These are phyloP conservation scores for Aspergillus fructus DNA, from an alignment of 2,329 filamentous ascomycete species.

Conservation along the genomic window DNA sequence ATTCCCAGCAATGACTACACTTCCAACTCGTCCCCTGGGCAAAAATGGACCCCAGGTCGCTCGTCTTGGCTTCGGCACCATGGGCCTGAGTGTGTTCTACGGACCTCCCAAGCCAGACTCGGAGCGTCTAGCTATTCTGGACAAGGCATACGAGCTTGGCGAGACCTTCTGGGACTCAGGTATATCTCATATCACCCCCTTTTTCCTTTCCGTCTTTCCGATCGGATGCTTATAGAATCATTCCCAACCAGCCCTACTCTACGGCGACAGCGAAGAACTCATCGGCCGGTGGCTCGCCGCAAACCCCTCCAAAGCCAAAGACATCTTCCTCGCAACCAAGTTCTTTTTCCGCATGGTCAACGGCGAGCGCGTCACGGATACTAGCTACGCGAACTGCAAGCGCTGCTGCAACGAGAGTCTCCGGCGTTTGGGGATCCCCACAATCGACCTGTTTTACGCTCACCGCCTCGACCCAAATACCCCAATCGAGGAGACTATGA, in stretches of 20 bases:
- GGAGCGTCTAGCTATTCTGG: conserved; percentile 46
- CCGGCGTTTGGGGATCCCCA: conserved; percentile 40
- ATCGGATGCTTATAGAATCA: not conserved
- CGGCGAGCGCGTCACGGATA: conserved; percentile 24
- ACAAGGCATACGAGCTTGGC: conserved; percentile 46
- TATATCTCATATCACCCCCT: conserved; percentile 3
- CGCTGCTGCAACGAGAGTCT: conserved; percentile 44
- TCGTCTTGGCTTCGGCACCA: conserved; percentile 28
- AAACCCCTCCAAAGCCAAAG: conserved; percentile 42
- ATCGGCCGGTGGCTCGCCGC: conserved; percentile 50
- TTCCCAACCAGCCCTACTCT: conserved; percentile 32
- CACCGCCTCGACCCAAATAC: conserved; percentile 44
- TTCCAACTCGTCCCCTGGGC: conserved; percentile 27
- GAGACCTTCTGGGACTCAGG: conserved; percentile 47
- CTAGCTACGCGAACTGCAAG: conserved; percentile 43
- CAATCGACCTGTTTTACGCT: conserved; percentile 51
- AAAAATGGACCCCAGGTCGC: conserved; percentile 29
- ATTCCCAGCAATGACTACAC: not conserved
- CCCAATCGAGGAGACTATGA: conserved; percentile 42
- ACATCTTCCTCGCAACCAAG: conserved; percentile 56
- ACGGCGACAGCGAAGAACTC: conserved; percentile 50
- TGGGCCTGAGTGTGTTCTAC: conserved; percentile 31
- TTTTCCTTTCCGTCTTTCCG: not conserved
- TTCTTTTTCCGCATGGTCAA: conserved; percentile 39
- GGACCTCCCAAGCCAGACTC: conserved; percentile 36